A percentile compares a stretch with the other conserved stretches of the same genome.
Conservation (phyloP, 2,329 filamentous ascomycete species). For the Penicillium sp. region DNA sequence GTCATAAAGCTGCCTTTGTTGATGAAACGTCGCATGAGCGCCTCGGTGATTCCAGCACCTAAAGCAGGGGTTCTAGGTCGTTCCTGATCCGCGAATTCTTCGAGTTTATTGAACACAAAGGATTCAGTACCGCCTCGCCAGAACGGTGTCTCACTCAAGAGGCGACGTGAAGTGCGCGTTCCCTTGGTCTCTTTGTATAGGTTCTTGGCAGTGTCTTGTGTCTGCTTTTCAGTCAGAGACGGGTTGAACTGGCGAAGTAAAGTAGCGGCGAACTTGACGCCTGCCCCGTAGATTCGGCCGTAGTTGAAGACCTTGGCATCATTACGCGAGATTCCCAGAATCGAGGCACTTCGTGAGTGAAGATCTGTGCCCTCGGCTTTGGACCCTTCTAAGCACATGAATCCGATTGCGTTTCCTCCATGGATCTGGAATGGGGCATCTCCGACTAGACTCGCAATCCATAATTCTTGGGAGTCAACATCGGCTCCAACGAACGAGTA, state of each 20-base stretch:
- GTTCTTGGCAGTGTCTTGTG: constrained; percentile 69
- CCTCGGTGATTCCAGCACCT: constrained; percentile 93
- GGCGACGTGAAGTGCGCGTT: constrained; percentile 72
- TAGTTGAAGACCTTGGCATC: constrained; percentile 99
- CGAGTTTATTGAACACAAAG: constrained; percentile 96
- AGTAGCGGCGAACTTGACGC: constrained; percentile 86
- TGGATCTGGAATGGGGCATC: constrained; percentile 94
- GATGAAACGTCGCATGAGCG: constrained; percentile 82
- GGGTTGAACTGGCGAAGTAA: constrained; percentile 93
- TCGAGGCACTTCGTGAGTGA: constrained; percentile 88
- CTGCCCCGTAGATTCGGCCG: constrained; percentile 97
- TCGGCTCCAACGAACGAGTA: constrained; percentile 96
- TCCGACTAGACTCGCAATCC: constrained; percentile 94
- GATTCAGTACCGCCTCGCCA: constrained; percentile 97
- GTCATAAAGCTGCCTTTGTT: constrained; percentile 91
- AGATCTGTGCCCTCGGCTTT: constrained; percentile 92
- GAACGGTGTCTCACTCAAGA: constrained; percentile 71
- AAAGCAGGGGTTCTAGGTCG: constrained; percentile 85
- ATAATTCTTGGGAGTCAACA: constrained; percentile 94
- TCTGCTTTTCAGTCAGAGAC: constrained; percentile 73
- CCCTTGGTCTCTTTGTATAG: constrained; percentile 91
- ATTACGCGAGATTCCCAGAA: constrained; percentile 90
- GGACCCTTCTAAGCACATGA: constrained; percentile 97
- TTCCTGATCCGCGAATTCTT: constrained; percentile 96
- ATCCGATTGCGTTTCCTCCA: constrained; percentile 94